phyloP scores from a whole-genome alignment of 1,284 basidiomycete species.

The Rhodofomes roseus region DNA sequence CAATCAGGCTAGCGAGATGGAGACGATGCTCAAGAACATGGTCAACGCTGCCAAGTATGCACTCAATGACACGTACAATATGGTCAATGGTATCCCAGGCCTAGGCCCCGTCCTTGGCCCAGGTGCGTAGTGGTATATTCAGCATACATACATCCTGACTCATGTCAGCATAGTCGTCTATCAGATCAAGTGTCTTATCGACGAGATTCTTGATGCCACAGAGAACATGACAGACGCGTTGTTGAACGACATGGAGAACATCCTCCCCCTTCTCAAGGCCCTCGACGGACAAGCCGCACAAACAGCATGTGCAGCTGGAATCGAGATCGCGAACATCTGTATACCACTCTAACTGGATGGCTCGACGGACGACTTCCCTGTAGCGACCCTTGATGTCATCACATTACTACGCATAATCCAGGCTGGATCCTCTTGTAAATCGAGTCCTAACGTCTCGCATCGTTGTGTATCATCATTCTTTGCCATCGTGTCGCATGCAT shows the following conservation, averaged over 20 bases:
- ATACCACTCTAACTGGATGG: slow-evolving; percentile 9
- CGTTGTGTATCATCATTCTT: slow-evolving; percentile 18
- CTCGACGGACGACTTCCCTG: background rate
- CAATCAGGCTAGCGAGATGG: slow-evolving; percentile 39
- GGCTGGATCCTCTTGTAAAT: slow-evolving; percentile 24
- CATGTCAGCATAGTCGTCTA: slow-evolving; percentile 36
- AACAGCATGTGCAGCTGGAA: slow-evolving; percentile 23
- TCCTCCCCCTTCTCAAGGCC: slow-evolving; percentile 25
- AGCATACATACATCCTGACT: background rate
- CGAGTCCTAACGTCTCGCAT: slow-evolving; percentile 10
- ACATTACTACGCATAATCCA: slow-evolving; percentile 15
- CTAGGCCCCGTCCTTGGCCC: slow-evolving; percentile 51
- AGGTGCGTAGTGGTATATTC: slow-evolving; percentile 36
- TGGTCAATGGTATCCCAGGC: slow-evolving; percentile 38
- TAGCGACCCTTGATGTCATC: slow-evolving; percentile 12
- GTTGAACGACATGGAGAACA: slow-evolving; percentile 35
- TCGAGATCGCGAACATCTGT: slow-evolving; percentile 20
- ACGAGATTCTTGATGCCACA: slow-evolving; percentile 39
- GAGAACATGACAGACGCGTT: slow-evolving; percentile 49
- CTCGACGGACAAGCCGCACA: slow-evolving; percentile 21
- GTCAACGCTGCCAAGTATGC: slow-evolving; percentile 46
- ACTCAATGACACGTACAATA: slow-evolving; percentile 27
- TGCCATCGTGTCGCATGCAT: slow-evolving; percentile 24
- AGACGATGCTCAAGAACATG: slow-evolving; percentile 46
- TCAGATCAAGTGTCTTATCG: slow-evolving; percentile 46